These are phyloP conservation scores for Volvariella surrecta DNA, from an alignment of 1,284 basidiomycete species.

Conservation along the genomic window DNA sequence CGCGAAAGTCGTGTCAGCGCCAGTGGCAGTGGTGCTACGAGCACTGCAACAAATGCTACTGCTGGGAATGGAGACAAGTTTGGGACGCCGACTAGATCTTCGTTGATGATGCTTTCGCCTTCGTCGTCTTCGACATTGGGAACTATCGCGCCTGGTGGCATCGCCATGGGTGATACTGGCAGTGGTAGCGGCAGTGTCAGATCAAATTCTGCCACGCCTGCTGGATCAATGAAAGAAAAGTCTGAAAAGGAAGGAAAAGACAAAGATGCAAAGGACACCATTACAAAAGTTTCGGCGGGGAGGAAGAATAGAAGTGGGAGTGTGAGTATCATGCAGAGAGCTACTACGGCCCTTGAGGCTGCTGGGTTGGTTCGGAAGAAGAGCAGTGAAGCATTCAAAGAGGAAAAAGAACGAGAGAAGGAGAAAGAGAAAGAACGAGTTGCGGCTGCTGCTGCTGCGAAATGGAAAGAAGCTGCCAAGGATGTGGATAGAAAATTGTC, in stretches of 20 bases:
- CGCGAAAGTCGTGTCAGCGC: no score
- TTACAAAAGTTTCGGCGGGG: slow-evolving; percentile 33
- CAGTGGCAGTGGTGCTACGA: no score
- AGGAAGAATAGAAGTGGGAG: slow-evolving; percentile 72
- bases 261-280: slow-evolving; percentile 17
- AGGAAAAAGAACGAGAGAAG: slow-evolving; percentile 43
- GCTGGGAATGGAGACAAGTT: no score
- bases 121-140: slow-evolving; percentile 33
- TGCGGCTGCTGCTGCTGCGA: slow-evolving; percentile 25
- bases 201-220: slow-evolving; percentile 61
- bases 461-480: slow-evolving; percentile 24
- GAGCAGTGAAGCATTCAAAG: slow-evolving; percentile 60
- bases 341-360: slow-evolving; percentile 80
- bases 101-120: slow-evolving; percentile 44
- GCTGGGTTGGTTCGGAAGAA: slow-evolving; percentile 76
- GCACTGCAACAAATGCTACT: no score
- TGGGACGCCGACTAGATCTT: slow-evolving; percentile 32
- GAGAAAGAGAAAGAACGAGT: slow-evolving; percentile 33
- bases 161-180: neutral
- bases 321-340: slow-evolving; percentile 89
- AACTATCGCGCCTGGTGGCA: neutral
- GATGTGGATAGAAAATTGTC: no score
- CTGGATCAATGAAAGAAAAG: slow-evolving; percentile 42
- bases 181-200: neutral
- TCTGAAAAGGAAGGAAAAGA: no score